Percentiles rank a stretch among this genome's conserved stretches.
Evolutionary conservation across 2,329 filamentous ascomycete genomes (phyloP).

Genomic region (Ploettnerulaceae sp.): DNA sequence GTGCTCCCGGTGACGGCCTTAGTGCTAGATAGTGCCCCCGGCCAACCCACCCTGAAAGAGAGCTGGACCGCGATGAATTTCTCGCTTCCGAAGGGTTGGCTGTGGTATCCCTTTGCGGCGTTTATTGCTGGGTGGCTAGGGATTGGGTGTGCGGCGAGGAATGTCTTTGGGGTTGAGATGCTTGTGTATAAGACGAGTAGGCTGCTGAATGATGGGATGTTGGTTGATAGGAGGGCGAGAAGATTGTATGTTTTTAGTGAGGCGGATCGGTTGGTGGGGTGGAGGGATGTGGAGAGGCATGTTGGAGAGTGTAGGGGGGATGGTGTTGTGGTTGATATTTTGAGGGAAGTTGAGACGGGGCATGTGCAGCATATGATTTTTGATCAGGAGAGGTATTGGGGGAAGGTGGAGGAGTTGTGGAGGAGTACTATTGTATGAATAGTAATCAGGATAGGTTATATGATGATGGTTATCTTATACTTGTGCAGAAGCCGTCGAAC

Average conservation of each 20-base stretch:
- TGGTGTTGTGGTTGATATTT: constrained; percentile 10
- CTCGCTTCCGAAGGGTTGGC: constrained; percentile 1
- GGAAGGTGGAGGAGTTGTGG: constrained; percentile 14
- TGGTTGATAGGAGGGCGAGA: constrained; percentile 17
- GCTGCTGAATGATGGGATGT: constrained; percentile 13
- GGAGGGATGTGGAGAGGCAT: constrained; percentile 20
- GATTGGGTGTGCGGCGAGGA: not conserved
- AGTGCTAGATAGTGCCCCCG: constrained; percentile 18
- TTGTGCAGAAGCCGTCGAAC: not conserved
- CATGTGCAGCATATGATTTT: constrained; percentile 23
- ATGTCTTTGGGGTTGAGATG: constrained; percentile 2
- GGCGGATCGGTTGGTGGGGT: constrained; percentile 17
- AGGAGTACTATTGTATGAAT: not conserved
- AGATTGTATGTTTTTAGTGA: constrained; percentile 26
- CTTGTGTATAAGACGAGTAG: constrained; percentile 8
- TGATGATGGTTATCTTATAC: not conserved
- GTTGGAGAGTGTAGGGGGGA: constrained; percentile 12
- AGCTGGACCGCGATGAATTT: constrained; percentile 12
- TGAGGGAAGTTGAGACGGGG: constrained; percentile 14
- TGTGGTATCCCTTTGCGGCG: constrained; percentile 10
- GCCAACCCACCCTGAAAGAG: constrained; percentile 4
- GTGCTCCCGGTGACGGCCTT: constrained; percentile 11
- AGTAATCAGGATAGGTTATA: too few relatives aligned
- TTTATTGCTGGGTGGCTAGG: constrained; percentile 2
- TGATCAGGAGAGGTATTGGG: constrained; percentile 22